These are phyloP conservation scores for Ophiostoma angusticollis DNA, from an alignment of 2,329 filamentous ascomycete species.

Conservation along the genomic window DNA sequence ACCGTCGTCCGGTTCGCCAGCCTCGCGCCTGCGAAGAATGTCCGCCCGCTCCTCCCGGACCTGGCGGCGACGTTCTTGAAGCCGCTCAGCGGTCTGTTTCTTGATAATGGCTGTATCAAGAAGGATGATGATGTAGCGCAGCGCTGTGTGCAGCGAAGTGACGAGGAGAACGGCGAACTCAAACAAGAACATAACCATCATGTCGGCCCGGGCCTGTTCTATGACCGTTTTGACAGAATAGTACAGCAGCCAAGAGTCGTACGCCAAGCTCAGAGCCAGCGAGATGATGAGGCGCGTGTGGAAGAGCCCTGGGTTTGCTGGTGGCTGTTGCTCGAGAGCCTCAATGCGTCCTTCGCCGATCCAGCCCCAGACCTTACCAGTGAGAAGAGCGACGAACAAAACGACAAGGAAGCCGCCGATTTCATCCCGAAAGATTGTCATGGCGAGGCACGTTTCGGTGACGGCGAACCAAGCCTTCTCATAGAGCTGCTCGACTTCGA, in stretches of 20 bases:
- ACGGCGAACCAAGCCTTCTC: conserved; percentile 98
- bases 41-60: conserved; percentile 46
- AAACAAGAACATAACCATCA: conserved; percentile 99
- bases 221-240: conserved; percentile 78
- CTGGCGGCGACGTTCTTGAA: conserved; percentile 56
- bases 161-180: conserved; percentile 84
- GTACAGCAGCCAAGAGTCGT: conserved; percentile 66
- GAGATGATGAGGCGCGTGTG: conserved; percentile 72
- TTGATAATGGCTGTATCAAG: conserved; percentile 64
- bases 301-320: conserved; percentile 76
- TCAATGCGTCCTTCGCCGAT: conserved; percentile 93
- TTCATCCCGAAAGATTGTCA: conserved; percentile 96
- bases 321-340: conserved; percentile 87
- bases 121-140: conserved; percentile 67
- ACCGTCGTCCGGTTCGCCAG: conserved; percentile 28
- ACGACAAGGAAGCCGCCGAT: conserved; percentile 88
- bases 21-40: conserved; percentile 35
- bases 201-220: conserved; percentile 78
- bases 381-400: conserved; percentile 89
- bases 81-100: conserved; percentile 56
- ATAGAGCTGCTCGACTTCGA: conserved; percentile 94
- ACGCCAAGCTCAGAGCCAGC: conserved; percentile 63
- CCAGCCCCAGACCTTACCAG: conserved; percentile 97
- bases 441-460: conserved; percentile 89
- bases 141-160: conserved; percentile 64